These are phyloP conservation scores for Didymella lethalis DNA, from an alignment of 2,329 filamentous ascomycete species.

Conservation along the genomic window DNA sequence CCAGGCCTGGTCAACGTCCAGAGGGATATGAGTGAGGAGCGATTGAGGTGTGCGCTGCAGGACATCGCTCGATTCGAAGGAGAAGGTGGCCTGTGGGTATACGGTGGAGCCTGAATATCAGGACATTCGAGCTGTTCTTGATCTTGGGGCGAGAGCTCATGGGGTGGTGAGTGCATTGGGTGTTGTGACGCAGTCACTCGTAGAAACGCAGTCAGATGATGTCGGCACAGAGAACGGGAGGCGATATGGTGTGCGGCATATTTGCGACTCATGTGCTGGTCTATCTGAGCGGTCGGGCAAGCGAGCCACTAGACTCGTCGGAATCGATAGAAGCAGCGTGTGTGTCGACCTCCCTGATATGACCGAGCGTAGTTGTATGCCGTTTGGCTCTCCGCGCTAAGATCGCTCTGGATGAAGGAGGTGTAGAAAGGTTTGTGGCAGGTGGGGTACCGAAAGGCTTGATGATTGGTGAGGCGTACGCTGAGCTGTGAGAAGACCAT, in stretches of 20 bases:
- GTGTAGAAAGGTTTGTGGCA: not conserved
- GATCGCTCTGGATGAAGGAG: not conserved
- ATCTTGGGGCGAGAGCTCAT: not conserved
- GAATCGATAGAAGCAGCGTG: not conserved
- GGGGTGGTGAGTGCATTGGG: not conserved
- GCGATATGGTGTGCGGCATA: not conserved
- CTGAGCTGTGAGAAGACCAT: not conserved
- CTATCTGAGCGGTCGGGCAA: not conserved
- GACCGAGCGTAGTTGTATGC: no score
- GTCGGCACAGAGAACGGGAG: no score
- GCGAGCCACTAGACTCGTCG: not conserved
- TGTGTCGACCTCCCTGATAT: not conserved
- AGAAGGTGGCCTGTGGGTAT: slow-evolving; percentile 23
- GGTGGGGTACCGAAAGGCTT: slow-evolving; percentile 5
- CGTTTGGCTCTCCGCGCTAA: not conserved
- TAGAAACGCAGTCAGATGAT: not conserved
- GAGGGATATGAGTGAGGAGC: slow-evolving; percentile 26
- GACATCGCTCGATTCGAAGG: slow-evolving; percentile 24
- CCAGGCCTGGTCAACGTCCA: slow-evolving; percentile 32
- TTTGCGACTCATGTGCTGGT: not conserved
- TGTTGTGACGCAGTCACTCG: no score
- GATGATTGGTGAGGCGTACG: not conserved
- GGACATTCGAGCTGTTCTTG: not conserved
- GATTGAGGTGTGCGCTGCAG: slow-evolving; percentile 15
- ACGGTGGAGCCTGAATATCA: slow-evolving; percentile 18